phyloP scores from a whole-genome alignment of 306 rosid genomes.

The Albizia julibrissin region DNA sequence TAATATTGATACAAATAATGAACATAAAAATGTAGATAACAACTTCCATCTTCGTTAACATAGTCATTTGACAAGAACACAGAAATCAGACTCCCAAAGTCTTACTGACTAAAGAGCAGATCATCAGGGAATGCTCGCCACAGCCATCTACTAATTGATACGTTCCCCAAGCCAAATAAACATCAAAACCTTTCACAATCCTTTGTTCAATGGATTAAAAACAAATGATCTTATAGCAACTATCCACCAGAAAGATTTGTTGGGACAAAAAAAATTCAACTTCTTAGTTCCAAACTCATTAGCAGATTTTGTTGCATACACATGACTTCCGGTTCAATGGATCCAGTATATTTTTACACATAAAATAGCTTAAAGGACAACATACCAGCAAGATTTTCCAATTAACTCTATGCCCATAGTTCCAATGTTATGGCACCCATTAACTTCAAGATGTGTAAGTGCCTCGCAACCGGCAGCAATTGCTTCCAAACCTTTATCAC shows the following conservation, averaged over 20 bases:
- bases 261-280: background rate
- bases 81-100: background rate
- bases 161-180: background rate
- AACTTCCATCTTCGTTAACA: background rate
- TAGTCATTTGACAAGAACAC: background rate
- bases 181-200: background rate
- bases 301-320: slow-evolving; percentile 9
- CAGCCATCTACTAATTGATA: background rate
- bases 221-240: background rate
- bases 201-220: background rate
- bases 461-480: slow-evolving; percentile 90
- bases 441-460: slow-evolving; percentile 89
- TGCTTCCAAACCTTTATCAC: slow-evolving; percentile 89
- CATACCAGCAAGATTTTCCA: slow-evolving; percentile 89
- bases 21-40: background rate
- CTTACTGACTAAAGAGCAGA: background rate
- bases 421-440: slow-evolving; percentile 96
- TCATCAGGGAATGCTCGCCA: background rate
- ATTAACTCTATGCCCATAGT: slow-evolving; percentile 75
- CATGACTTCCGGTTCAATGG: slow-evolving; percentile 14
- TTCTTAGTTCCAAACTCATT: background rate
- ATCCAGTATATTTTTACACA: slow-evolving; percentile 24
- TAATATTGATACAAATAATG: background rate
- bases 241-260: background rate
- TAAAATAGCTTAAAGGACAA: slow-evolving; percentile 35